phyloP scores from a whole-genome alignment of 1,139 yeast species.

The Blastobotrys capitulatus region DNA sequence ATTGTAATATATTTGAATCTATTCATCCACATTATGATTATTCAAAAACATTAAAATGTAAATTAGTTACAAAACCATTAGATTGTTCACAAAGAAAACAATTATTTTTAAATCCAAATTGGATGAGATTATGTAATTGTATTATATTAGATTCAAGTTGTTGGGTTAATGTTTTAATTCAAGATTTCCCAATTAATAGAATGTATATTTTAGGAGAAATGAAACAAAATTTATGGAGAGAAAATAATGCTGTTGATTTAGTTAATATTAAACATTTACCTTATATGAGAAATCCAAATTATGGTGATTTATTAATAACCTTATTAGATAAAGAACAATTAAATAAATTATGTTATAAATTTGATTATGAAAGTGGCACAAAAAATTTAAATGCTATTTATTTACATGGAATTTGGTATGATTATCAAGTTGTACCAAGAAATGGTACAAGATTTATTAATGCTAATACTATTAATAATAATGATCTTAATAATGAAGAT shows the following conservation, averaged over 20 bases:
- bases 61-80: neutral
- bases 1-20: neutral
- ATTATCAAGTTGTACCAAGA: neutral
- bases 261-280: neutral
- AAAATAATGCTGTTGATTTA: neutral
- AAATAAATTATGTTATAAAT: neutral
- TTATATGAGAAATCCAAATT: neutral
- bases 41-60: neutral
- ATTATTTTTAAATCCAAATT: neutral
- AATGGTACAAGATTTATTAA: too few relatives aligned
- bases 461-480: neutral
- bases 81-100: neutral
- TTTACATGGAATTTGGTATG: neutral
- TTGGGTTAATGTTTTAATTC: neutral
- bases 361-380: neutral
- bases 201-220: neutral
- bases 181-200: neutral
- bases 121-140: neutral
- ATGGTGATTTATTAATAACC: neutral
- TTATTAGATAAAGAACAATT: neutral
- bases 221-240: neutral
- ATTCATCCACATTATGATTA: neutral
- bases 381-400: neutral
- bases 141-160: neutral
- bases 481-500: neutral